phyloP scores from a whole-genome alignment of 2,329 filamentous ascomycete species.

The Bipolaris cookei region DNA sequence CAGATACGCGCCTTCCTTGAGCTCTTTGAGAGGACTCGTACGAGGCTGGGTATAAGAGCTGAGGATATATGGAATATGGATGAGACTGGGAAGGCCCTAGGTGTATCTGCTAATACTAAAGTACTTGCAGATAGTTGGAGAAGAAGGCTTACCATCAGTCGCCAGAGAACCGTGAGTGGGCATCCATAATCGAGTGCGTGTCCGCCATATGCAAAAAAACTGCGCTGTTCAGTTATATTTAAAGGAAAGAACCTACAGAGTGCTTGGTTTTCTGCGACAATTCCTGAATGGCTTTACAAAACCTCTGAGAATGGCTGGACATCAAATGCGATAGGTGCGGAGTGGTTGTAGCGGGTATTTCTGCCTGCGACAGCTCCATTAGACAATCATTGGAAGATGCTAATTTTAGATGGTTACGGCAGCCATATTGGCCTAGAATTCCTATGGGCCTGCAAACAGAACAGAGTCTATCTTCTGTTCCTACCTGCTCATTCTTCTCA shows the following conservation, averaged over 20 bases:
- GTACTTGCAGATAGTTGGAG: too few relatives aligned
- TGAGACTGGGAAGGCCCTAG: too few relatives aligned
- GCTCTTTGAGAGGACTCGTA: too few relatives aligned
- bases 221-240: background rate
- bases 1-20: too few relatives aligned
- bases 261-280: slow-evolving; percentile 1
- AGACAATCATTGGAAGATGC: background rate
- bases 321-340: too few relatives aligned
- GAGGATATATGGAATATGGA: too few relatives aligned
- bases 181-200: slow-evolving; percentile 14
- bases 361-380: too few relatives aligned
- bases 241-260: slow-evolving; percentile 6
- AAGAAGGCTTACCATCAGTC: too few relatives aligned
- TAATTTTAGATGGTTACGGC: slow-evolving; percentile 7
- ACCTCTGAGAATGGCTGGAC: slow-evolving; percentile 9
- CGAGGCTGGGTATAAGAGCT: too few relatives aligned
- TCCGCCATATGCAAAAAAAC: slow-evolving; percentile 1
- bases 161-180: slow-evolving; percentile 24
- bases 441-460: background rate
- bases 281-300: slow-evolving; percentile 4
- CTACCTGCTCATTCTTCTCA: too few relatives aligned
- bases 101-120: too few relatives aligned
- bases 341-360: too few relatives aligned
- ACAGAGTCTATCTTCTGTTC: background rate
- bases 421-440: background rate